Evolutionary conservation across 2,329 filamentous ascomycete species (phyloP).

Genomic region (Lachnellula arida): DNA sequence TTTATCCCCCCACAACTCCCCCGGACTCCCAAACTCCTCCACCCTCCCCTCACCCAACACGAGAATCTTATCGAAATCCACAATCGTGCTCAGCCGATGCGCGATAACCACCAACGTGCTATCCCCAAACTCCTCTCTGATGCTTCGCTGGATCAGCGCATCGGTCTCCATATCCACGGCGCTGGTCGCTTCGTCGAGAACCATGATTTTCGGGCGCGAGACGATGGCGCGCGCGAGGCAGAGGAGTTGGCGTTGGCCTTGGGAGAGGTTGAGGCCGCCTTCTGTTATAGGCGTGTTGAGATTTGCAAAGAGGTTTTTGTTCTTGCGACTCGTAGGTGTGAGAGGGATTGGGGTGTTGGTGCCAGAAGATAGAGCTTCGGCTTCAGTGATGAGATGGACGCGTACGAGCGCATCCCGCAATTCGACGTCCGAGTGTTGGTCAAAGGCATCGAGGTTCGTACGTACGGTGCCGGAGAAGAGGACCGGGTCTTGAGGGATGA

Average conservation of each 20-base stretch:
- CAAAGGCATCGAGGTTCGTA: conserved; percentile 72
- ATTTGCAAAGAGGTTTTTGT: conserved; percentile 61
- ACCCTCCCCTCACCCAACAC: conserved; percentile 65
- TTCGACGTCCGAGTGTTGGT: conserved; percentile 62
- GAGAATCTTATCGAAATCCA: conserved; percentile 69
- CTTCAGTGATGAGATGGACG: conserved; percentile 52
- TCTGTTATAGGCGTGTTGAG: conserved; percentile 62
- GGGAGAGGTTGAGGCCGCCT: conserved; percentile 69
- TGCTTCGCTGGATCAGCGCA: conserved; percentile 65
- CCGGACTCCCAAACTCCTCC: conserved; percentile 62
- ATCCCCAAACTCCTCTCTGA: conserved; percentile 65
- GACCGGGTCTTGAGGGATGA: conserved; percentile 80
- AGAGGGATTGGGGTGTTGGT: conserved; percentile 21
- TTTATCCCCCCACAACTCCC: conserved; percentile 51
- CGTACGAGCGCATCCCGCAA: conserved; percentile 65
- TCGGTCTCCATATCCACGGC: conserved; percentile 77
- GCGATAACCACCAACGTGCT: conserved; percentile 70
- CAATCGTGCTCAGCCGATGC: conserved; percentile 70
- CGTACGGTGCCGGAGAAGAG: conserved; percentile 76
- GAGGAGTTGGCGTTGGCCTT: conserved; percentile 71
- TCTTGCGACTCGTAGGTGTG: conserved; percentile 35
- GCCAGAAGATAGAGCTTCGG: conserved; percentile 4
- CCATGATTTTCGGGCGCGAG: conserved; percentile 68
- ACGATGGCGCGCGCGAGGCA: conserved; percentile 72
- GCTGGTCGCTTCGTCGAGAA: conserved; percentile 74